Evolutionary conservation across 768 basidiomycete genomes (phyloP).

Genomic region (Pulveroboletus sp.): DNA sequence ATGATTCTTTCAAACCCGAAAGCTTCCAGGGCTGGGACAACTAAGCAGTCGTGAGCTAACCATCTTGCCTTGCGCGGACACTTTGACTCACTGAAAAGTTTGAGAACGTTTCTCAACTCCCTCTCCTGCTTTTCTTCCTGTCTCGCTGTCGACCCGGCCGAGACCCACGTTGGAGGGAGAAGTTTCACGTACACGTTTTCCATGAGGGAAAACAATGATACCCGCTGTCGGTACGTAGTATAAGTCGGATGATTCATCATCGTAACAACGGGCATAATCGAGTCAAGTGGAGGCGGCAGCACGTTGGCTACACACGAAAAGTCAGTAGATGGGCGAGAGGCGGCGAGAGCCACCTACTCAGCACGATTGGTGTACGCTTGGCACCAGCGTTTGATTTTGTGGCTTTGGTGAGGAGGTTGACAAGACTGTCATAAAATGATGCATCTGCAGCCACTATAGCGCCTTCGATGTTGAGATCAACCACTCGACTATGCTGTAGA

Average conservation of each 20-base stretch:
- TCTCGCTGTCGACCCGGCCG: conserved; percentile 36
- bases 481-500: conserved; percentile 52
- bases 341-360: conserved; percentile 42
- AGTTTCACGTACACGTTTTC: conserved; percentile 71
- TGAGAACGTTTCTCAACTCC: conserved; percentile 57
- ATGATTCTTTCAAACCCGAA: conserved; percentile 82
- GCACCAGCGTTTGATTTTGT: conserved; percentile 26
- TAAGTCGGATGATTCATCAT: conserved; percentile 77
- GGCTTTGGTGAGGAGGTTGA: conserved; percentile 67
- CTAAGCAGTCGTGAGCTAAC: conserved; percentile 33
- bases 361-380: conserved; percentile 52
- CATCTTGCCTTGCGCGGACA: background rate
- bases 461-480: conserved; percentile 67
- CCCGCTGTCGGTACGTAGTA: conserved; percentile 64
- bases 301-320: conserved; percentile 53
- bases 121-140: conserved; percentile 35
- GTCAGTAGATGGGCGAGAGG: background rate
- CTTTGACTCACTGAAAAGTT: conserved; percentile 72
- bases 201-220: conserved; percentile 68
- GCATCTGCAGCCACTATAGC: conserved; percentile 44
- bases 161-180: conserved; percentile 71
- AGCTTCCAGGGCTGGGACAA: conserved; percentile 78
- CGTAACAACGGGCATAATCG: conserved; percentile 68
- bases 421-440: conserved; percentile 58
- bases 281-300: conserved; percentile 72